Conservation (phyloP, 768 basidiomycete species). For the Mycena chlorophos region DNA sequence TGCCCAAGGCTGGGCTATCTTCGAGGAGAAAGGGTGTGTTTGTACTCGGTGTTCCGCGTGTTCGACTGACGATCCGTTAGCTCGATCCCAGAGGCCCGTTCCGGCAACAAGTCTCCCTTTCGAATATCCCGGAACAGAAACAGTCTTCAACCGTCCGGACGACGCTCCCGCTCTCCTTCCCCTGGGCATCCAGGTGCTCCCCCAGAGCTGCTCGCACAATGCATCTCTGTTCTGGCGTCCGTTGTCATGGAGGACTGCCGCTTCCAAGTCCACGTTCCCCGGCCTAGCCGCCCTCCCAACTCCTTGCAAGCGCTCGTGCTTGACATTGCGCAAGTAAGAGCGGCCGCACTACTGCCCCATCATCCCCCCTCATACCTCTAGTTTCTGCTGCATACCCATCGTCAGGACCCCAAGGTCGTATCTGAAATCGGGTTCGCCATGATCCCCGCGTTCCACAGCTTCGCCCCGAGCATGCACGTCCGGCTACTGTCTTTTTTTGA, state of each 20-base stretch:
- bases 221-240: conserved; percentile 61
- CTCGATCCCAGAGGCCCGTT: conserved; percentile 6
- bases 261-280: conserved; percentile 56
- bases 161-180: conserved; percentile 55
- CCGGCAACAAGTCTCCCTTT: conserved; percentile 21
- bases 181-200: conserved; percentile 36
- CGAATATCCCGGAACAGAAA: conserved; percentile 33
- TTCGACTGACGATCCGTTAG: not conserved
- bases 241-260: conserved; percentile 74
- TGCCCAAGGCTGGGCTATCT: conserved; percentile 61
- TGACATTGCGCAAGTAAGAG: conserved; percentile 59
- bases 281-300: conserved; percentile 70
- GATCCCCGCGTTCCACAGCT: conserved; percentile 74
- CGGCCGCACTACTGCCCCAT: not conserved
- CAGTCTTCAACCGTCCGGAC: conserved; percentile 43
- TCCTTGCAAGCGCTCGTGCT: conserved; percentile 71
- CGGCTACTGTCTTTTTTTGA: conserved; percentile 72
- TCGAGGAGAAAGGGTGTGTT: conserved; percentile 50
- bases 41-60: not conserved
- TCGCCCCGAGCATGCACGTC: conserved; percentile 59
- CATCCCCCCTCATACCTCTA: not conserved
- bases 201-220: conserved; percentile 57
- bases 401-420: conserved; percentile 49
- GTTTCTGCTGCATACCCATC: conserved; percentile 58
- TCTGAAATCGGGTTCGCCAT: conserved; percentile 66